Evolutionary conservation across 2,329 filamentous ascomycete species (phyloP), one percentile per base, ranked within the genome.

Genomic region (Ceratocystis albifundus): DNA sequence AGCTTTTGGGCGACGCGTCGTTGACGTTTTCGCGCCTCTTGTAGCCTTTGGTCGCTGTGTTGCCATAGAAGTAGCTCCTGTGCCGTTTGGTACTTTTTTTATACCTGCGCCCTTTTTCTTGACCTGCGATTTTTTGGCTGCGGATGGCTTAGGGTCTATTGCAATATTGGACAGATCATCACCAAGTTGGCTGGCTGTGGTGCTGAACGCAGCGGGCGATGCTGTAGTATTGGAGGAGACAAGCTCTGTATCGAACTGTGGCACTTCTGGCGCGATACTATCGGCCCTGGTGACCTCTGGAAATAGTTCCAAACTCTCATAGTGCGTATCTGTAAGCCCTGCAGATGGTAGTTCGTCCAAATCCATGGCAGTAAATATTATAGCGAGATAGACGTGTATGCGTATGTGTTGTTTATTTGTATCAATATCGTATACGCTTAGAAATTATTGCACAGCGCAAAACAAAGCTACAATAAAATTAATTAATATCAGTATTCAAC

Each of bases 101-200:
- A 57, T 32, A 3, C 62, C 68, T 1, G 59, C 45, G 12, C 76
- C 75, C 65, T 77, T 78, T 69, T 78, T 78, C 71, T 75, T 78
- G 4, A 69, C 65, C 12, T 70, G 69, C 46, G 67, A 66, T 20
- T 68, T 66, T 62, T 72, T 71, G 68, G 74, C 73, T 41, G 72
- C 71, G 30, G 72, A 73, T 69, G 71, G 72, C 67, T 71, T 71
- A 28, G 71, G 63, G 30, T 71, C 61, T 46, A 71, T 61, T 28
- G 68, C 25, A 28, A 66, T 45, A 20, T 46, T 50, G 15, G 62
- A 28, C 25, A 63, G 32, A 28, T 68, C 65, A 10, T 66, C 63
- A 44, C 62, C 59, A 10, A 59, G 41, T 36, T 61, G 45, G 28
- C 64, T 65, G 2, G 64, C 55, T 5, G 64, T 57, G n/a, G 64